Conservation (phyloP, 352 stramenopile species). For the Stephanocyclus meneghinianus region DNA sequence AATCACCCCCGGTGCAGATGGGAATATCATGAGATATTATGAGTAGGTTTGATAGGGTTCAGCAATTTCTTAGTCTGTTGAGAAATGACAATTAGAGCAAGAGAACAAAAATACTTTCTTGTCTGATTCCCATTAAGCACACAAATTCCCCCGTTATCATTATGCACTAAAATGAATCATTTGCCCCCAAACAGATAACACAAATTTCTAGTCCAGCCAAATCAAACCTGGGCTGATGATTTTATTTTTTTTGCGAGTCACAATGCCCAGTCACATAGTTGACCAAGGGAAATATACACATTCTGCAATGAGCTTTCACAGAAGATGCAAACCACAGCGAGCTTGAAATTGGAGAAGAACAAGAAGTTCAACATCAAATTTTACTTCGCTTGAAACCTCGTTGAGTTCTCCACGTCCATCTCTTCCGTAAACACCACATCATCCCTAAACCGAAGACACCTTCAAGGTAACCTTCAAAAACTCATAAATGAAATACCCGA, state of each 20-base stretch:
- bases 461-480: slow-evolving; percentile 48
- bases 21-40: too few species aligned
- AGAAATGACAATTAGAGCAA: too few species aligned
- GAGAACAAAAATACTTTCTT: too few species aligned
- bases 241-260: background rate
- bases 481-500: slow-evolving; percentile 63
- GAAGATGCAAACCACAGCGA: background rate
- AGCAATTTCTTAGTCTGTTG: too few species aligned
- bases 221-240: background rate
- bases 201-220: background rate
- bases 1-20: too few species aligned
- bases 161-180: slow-evolving; percentile 6
- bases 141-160: background rate
- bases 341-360: background rate
- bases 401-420: background rate
- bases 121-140: background rate
- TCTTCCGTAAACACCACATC: background rate
- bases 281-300: background rate
- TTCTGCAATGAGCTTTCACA: background rate
- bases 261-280: slow-evolving; percentile 4
- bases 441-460: slow-evolving; percentile 32
- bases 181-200: background rate
- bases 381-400: background rate
- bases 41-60: too few species aligned
- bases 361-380: slow-evolving; percentile 1